A percentile compares a stretch with the other conserved stretches of the same genome.
phyloP scores from a whole-genome alignment of 192 early-diverging fungal species.

The Backusella liffmaniae region DNA sequence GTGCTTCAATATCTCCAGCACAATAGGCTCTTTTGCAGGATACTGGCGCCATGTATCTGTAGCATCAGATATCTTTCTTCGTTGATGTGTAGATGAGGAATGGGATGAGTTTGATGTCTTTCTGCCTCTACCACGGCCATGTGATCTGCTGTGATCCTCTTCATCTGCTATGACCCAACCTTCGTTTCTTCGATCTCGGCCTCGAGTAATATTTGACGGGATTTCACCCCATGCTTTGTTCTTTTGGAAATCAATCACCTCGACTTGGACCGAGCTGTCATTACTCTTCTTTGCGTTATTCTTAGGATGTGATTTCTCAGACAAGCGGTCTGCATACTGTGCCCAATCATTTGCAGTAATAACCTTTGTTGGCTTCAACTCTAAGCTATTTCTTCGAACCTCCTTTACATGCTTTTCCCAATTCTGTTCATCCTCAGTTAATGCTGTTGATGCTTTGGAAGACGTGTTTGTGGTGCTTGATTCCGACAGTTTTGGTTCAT shows the following conservation, averaged over 20 bases:
- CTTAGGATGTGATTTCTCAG: neutral
- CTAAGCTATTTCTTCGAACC: neutral
- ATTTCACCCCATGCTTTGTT: conserved; percentile 1
- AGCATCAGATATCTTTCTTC: neutral
- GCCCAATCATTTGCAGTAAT: neutral
- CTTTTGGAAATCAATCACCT: conserved; percentile 9
- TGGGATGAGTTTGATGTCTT: neutral
- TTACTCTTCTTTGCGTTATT: no score
- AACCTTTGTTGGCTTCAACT: neutral
- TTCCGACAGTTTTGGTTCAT: neutral
- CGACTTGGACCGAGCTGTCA: neutral
- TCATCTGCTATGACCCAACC: neutral
- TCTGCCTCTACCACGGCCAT: conserved; percentile 18
- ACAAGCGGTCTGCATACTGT: neutral
- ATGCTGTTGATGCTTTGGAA: neutral
- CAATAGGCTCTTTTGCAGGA: neutral
- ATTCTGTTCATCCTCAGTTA: conserved; percentile 3
- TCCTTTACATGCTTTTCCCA: neutral
- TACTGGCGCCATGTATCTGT: conserved; percentile 13
- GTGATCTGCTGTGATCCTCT: neutral
- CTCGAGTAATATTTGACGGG: neutral
- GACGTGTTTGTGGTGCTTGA: neutral
- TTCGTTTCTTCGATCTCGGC: neutral
- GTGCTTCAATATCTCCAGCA: neutral
- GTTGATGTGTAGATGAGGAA: neutral